phyloP scores from a whole-genome alignment of 208 protist species.

The Porcisia hertigi region DNA sequence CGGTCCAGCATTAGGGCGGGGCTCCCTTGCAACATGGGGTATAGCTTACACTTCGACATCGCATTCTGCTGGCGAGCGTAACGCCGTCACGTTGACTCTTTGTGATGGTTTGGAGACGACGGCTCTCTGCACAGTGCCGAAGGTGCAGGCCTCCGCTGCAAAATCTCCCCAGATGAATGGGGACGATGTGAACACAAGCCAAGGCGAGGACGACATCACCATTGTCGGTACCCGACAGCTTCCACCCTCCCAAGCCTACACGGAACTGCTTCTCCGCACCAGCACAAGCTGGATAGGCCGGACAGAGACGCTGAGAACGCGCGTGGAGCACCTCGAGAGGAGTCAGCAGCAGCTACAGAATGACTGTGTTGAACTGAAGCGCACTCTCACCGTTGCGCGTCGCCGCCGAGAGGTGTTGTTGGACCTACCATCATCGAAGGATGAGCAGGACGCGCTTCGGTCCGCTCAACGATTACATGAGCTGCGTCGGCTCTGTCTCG shows the following conservation, averaged over 20 bases:
- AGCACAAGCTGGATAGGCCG: conserved; percentile 36
- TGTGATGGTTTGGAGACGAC: not conserved
- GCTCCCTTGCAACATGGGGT: not conserved
- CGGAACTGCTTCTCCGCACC: conserved; percentile 41
- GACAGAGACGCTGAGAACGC: conserved; percentile 33
- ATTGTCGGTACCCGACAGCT: conserved; percentile 51
- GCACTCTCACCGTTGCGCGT: conserved; percentile 32
- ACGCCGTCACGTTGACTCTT: not conserved
- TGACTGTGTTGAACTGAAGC: conserved; percentile 56
- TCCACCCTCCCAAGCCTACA: conserved; percentile 50
- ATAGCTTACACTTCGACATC: not conserved
- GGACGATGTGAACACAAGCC: not conserved
- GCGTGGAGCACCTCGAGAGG: conserved; percentile 39
- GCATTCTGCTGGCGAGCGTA: not conserved
- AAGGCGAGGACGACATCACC: conserved; percentile 34
- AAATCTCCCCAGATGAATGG: not conserved
- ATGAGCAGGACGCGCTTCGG: conserved; percentile 5
- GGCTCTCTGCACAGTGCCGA: not conserved
- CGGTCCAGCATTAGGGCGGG: not conserved
- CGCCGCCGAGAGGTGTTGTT: conserved; percentile 49
- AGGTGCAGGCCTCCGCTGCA: not conserved
- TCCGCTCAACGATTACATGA: conserved; percentile 40
- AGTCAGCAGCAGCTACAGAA: conserved; percentile 58
- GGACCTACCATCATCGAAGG: conserved; percentile 15
- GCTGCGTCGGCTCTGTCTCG: conserved; percentile 44